A percentile compares a stretch with the other conserved stretches of the same genome.
These are phyloP conservation scores for Ceratocystis ficicola DNA, from an alignment of 2,329 filamentous ascomycete species.

Conservation along the genomic window DNA sequence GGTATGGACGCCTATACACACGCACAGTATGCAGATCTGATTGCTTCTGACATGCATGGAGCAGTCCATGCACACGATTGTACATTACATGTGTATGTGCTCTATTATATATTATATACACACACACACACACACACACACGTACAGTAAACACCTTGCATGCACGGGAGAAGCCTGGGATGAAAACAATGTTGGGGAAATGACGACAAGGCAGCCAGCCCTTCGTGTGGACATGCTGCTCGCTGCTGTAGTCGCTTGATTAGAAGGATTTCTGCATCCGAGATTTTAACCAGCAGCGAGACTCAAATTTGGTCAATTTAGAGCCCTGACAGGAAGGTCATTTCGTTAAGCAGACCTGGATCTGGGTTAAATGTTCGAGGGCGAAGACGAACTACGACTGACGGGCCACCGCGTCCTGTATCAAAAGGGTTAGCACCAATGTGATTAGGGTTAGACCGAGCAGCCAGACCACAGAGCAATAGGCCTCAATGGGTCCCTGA, in stretches of 20 bases:
- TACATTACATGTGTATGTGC: no score
- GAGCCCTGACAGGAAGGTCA: neutral
- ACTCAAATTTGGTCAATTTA: neutral
- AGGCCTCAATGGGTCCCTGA: no score
- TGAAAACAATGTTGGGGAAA: neutral
- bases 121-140: neutral
- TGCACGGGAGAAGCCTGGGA: neutral
- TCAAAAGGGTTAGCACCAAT: neutral
- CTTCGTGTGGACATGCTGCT: neutral
- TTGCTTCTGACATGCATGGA: constrained; percentile 1
- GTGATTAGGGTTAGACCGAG: no score
- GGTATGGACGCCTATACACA: no score
- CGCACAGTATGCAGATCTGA: neutral
- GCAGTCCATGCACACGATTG: neutral
- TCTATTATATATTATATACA: neutral
- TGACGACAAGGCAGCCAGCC: neutral
- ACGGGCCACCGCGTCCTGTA: no score
- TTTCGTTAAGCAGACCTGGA: neutral
- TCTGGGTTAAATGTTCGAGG: no score
- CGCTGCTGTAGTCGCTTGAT: neutral
- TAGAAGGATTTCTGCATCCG: neutral
- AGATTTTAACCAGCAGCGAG: neutral
- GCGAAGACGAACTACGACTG: no score
- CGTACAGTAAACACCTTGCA: neutral
- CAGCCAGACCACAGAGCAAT: no score